Evolutionary conservation across 1,284 basidiomycete species (phyloP), one percentile per base, ranked within the genome.

Genomic region (Mycena citricolor): DNA sequence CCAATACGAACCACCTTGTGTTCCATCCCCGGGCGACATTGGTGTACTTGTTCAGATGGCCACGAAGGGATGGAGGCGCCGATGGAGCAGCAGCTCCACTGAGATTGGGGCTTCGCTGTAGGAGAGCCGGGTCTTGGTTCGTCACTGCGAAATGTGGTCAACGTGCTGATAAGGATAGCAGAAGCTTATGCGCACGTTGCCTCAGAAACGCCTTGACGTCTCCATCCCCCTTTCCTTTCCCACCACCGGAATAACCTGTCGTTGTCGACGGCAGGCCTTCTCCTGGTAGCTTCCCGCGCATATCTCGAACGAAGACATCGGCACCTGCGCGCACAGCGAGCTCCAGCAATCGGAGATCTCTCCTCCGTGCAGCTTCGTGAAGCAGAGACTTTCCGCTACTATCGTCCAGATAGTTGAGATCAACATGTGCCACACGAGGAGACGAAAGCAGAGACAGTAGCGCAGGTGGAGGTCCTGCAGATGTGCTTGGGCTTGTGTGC

Each of bases 1-100:
- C 83, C 28, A 98, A 76, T 0, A 97, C 93, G 59, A 98, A 97
- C 93, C 94, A 98, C 0, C 95, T 76, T 0, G 89, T 89, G 56
- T 86, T 87, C 66, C 94, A 97, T 0, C 95, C 94, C 55, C 83
- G 82, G 0, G 91, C 91, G 29, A 94, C 84, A 56, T 94, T 95
- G 4, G 87, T 85, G 62, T 93, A 95, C 65, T 95, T 95, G 60
- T 86, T 89, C 14, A 93, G 69, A 57, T 91, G 94, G 0, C 92
- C 92, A 53, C 80, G 81, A 40, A 93, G 68, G 12, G 76, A 69
- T 0, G 83, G 86, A 2, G 85, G 83, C 37, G 83, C 80, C 2
- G 69, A 66, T 4, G 69, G 52, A 1, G 66, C 68, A 5, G 39
- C 7, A n/a, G n/a, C n/a, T n/a, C n/a, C n/a, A n/a, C n/a, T n/a